Base-by-base conservation (phyloP, 2,329 filamentous ascomycete species). In the Colletotrichum viniferum region DNA sequence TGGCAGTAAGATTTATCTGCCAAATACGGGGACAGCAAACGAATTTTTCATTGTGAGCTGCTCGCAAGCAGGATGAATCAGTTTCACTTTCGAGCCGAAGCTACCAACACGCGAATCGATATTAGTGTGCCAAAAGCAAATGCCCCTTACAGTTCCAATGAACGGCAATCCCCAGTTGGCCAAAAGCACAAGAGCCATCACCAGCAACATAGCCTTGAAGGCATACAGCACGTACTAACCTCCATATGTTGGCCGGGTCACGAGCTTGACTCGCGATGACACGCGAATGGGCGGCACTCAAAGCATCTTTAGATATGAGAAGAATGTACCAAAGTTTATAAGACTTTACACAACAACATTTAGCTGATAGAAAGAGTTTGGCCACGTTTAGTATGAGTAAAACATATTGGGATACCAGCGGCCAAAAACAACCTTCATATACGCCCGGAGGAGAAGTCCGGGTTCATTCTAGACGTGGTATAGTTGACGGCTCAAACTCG, bases 371-470 rank as follows among this genome's bases (percentile, higher is more conserved):
- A 21, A 21, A 48, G 5, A 48, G 5, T 3, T 21, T 8, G 9
- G 18, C 5, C 24, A 18, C 8, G 7, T 32, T 18, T 18, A 18
- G 13, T 5, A 18, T 60, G 9, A 32, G 56, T 60, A 32, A 3
- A 28, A 30, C 56, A 60, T 43, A 4, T n/a, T 5, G 16, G 16
- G 28, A n/a, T 28, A 7, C 12, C 26, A 6, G 26, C 24, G 13
- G 7, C 2, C 16, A 28, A 21, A 1, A 30, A 58, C 32, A 60
- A 38, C 5, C 65, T 24, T 60, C 65, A 12, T 5, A n/a, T 24
- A 28, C 13, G 2, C 43, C 65, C 38, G 65, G 58, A n/a, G 65
- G 65, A 68, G 52, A 58, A 68, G 65, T 60, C 65, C 65, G 65
- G 21, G 6, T 52, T 21, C 10, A 1, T 4, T 60, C n/a, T n/a